phyloP scores from a whole-genome alignment of 2,329 filamentous ascomycete genomes.

The Hymenoscyphus albidus region DNA sequence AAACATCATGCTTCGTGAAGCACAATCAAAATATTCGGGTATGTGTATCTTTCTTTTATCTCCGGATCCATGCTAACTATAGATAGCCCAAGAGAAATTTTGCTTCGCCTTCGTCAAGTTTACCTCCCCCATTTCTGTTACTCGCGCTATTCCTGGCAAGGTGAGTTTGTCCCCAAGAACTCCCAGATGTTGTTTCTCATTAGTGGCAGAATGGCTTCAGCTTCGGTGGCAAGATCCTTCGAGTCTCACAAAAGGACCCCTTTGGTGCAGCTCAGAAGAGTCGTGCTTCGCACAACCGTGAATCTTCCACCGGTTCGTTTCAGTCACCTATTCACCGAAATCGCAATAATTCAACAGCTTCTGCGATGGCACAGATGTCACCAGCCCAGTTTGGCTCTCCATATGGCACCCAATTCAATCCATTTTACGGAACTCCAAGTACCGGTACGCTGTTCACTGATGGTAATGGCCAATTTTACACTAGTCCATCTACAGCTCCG shows the following conservation, averaged over 20 bases:
- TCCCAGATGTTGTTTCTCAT: slow-evolving; percentile 2
- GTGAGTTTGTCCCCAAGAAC: slow-evolving; percentile 18
- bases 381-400: slow-evolving; percentile 18
- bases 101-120: slow-evolving; percentile 38
- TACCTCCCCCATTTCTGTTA: slow-evolving; percentile 20
- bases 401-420: slow-evolving; percentile 9
- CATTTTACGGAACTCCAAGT: not conserved
- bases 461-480: slow-evolving; percentile 24
- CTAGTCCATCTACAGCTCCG: slow-evolving; percentile 9
- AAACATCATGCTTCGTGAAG: slow-evolving; percentile 34
- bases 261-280: slow-evolving; percentile 13
- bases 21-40: slow-evolving; percentile 32
- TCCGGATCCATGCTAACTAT: slow-evolving; percentile 15
- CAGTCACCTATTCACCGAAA: slow-evolving; percentile 21
- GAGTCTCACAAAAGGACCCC: slow-evolving; percentile 33
- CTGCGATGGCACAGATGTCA: slow-evolving; percentile 18
- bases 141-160: slow-evolving; percentile 23
- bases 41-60: slow-evolving; percentile 12
- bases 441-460: slow-evolving; percentile 16
- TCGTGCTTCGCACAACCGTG: slow-evolving; percentile 13
- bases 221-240: slow-evolving; percentile 27
- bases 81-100: slow-evolving; percentile 30
- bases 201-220: slow-evolving; percentile 24
- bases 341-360: slow-evolving; percentile 9
- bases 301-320: slow-evolving; percentile 11